Evolutionary conservation across 306 rosid species (phyloP).

Genomic region (Medicago arabica): DNA sequence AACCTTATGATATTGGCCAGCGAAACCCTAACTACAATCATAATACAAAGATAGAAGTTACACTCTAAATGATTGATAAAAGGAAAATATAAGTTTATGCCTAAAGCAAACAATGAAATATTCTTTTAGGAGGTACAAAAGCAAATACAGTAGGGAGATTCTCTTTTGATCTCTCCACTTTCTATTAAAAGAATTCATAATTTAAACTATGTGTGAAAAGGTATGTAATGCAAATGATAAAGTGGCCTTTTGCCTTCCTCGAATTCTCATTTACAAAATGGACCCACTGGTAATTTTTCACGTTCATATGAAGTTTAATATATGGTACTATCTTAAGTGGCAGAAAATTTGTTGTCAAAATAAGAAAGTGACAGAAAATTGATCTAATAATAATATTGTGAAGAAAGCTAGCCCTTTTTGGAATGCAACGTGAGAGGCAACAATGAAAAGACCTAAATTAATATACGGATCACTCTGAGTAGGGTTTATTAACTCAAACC

Average conservation of each 20-base stretch:
- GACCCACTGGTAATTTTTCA: not conserved
- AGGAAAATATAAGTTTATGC: not conserved
- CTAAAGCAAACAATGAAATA: slow-evolving; percentile 14
- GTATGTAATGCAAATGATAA: slow-evolving; percentile 32
- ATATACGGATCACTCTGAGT: no score
- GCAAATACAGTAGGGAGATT: slow-evolving; percentile 41
- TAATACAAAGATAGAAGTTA: slow-evolving; percentile 9
- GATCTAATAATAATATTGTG: no score
- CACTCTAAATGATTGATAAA: slow-evolving; percentile 30
- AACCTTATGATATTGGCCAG: slow-evolving; percentile 13
- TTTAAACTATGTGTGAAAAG: slow-evolving; percentile 28
- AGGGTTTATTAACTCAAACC: no score
- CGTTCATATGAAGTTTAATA: not conserved
- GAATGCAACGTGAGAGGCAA: no score
- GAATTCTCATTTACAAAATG: slow-evolving; percentile 25
- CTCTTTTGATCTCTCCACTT: slow-evolving; percentile 37
- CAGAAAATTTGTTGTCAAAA: no score
- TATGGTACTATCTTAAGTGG: no score
- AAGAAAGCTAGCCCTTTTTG: no score
- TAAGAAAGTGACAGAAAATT: no score
- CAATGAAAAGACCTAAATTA: no score
- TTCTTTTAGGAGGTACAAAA: slow-evolving; percentile 11
- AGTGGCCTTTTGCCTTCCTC: slow-evolving; percentile 43
- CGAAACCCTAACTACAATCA: slow-evolving; percentile 6
- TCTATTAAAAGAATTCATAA: slow-evolving; percentile 36